These are phyloP conservation scores for Phanerochaete carnosa DNA, from an alignment of 768 basidiomycete species.

Conservation along the genomic window DNA sequence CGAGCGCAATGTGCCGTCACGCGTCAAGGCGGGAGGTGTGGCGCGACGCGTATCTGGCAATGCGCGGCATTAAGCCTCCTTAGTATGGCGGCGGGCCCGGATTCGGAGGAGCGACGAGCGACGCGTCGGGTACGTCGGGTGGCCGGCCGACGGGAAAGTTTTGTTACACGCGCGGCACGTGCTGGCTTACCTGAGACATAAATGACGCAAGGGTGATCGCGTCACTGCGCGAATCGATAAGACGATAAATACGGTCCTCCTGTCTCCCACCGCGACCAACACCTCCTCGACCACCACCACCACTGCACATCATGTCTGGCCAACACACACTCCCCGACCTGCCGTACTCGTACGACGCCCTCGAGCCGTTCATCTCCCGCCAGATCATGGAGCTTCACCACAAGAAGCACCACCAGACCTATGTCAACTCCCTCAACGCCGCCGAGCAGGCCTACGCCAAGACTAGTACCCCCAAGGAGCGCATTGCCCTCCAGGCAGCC, in stretches of 20 bases:
- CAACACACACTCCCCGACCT: constrained; percentile 64
- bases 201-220: neutral
- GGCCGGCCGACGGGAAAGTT: neutral
- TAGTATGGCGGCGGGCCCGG: no score
- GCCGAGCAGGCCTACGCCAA: constrained; percentile 77
- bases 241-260: neutral
- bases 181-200: neutral
- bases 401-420: constrained; percentile 93
- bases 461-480: constrained; percentile 66
- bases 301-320: constrained; percentile 22
- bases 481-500: constrained; percentile 85
- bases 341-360: constrained; percentile 80
- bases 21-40: no score
- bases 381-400: constrained; percentile 97
- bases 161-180: neutral
- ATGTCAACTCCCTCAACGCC: constrained; percentile 88
- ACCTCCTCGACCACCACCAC: neutral
- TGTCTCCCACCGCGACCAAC: neutral
- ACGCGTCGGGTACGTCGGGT: neutral
- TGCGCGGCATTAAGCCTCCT: no score
- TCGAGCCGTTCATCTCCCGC: constrained; percentile 89
- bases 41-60: no score
- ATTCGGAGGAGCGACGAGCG: neutral
- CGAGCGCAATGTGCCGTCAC: no score
- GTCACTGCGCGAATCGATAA: neutral